Base-by-base conservation (phyloP, 345 rosid genomes). In the Eucalyptus marginata region DNA sequence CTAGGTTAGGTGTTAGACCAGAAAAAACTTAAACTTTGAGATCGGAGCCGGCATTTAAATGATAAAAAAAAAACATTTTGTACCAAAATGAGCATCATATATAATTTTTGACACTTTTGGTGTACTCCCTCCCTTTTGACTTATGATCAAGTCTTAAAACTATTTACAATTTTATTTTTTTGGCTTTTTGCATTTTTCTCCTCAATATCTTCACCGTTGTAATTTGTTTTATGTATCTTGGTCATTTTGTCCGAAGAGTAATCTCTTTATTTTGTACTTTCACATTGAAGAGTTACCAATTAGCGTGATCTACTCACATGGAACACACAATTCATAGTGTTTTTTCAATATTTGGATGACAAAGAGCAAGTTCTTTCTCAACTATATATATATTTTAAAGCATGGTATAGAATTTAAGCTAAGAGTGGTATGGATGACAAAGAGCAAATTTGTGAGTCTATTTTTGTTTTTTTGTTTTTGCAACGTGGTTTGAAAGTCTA, bases 161-260 rank as follows among this genome's bases (percentile, higher is more conserved):
- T 24, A 24, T 24, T 56, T 10, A 56, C 62, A 29, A 56, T 56
- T 56, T 0, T 22, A 56, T 56, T 24, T 1, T 1, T 22, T 56
- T 9, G 12, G 62, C 11, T 22, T 24, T 22, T 24, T 56, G 62
- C 27, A 54, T 56, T 56, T 56, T 56, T 56, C 62, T 56, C 8
- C 5, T 22, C 0, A 56, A 24, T 56, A 22, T 24, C 62, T 24
- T 56, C 62, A 56, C 62, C 1, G 6, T 56, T 22, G 29, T 56
- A 56, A 10, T 56, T 56, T 56, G 62, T 56, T 56, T 24, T 24
- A 56, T 56, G 13, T 56, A 4, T 56, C 13, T 56, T 56, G 62
- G 62, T 56, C 62, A 56, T 56, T 56, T 56, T 10, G 27, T 22
- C 29, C 0, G 27, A 0, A 22, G 0, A 56, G 1, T 2, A 22